Conservation (phyloP, 768 basidiomycete genomes). For the Macrolepiota albuminosa region DNA sequence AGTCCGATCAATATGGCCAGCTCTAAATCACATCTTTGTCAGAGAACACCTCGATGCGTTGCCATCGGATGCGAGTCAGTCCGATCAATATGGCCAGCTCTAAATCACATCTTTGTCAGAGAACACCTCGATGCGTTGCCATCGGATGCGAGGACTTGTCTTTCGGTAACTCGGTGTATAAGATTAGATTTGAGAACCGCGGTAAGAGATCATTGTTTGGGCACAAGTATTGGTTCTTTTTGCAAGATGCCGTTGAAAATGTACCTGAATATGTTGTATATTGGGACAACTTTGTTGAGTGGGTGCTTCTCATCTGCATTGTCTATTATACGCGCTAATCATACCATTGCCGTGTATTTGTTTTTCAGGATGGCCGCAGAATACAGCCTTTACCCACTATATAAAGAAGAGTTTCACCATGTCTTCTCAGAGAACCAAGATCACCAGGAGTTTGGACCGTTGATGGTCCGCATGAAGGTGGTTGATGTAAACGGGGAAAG, state of each 20-base stretch:
- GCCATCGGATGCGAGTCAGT: conserved; percentile 50
- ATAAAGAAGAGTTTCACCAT: conserved; percentile 88
- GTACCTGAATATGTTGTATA: conserved; percentile 97
- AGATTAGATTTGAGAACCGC: conserved; percentile 78
- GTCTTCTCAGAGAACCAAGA: conserved; percentile 81
- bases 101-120: conserved; percentile 31
- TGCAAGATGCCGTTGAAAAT: conserved; percentile 93
- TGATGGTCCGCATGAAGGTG: conserved; percentile 90
- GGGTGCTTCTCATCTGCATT: conserved; percentile 37
- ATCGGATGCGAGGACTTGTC: conserved; percentile 58
- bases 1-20: conserved; percentile 7
- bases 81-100: conserved; percentile 6
- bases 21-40: conserved; percentile 7
- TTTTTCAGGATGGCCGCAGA: conserved; percentile 70
- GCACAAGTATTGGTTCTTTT: conserved; percentile 91
- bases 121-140: conserved; percentile 70
- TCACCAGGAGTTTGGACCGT: conserved; percentile 73
- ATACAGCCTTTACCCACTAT: conserved; percentile 68
- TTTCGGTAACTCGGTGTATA: conserved; percentile 91
- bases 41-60: conserved; percentile 72
- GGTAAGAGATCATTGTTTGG: conserved; percentile 66
- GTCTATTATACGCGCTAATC: background rate
- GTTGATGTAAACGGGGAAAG: conserved; percentile 83
- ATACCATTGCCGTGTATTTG: background rate
- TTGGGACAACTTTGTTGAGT: conserved; percentile 92